These are phyloP conservation scores for Zymoseptoria ardabiliae DNA, from an alignment of 2,329 filamentous ascomycete species.

Conservation along the genomic window DNA sequence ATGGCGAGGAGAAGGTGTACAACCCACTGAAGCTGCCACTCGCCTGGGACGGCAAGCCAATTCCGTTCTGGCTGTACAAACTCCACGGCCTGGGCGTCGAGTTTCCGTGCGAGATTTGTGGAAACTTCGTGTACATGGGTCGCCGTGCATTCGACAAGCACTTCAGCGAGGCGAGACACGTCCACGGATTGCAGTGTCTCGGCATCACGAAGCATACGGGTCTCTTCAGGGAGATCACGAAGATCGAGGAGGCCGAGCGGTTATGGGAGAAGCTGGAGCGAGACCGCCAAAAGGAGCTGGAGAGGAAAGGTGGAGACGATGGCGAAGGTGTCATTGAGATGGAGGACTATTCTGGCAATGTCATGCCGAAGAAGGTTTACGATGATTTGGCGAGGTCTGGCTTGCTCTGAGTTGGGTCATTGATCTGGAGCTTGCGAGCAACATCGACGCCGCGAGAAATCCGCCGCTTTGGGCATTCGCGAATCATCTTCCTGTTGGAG, in stretches of 20 bases:
- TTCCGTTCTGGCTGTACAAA: slow-evolving; percentile 98
- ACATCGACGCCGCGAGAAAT: not conserved
- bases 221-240: slow-evolving; percentile 87
- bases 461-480: not conserved
- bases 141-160: slow-evolving; percentile 95
- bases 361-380: slow-evolving; percentile 99
- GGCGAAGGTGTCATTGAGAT: slow-evolving; percentile 84
- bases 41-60: slow-evolving; percentile 97
- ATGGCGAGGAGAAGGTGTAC: slow-evolving; percentile 75
- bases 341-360: slow-evolving; percentile 95
- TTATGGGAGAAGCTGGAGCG: slow-evolving; percentile 91
- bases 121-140: slow-evolving; percentile 98
- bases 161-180: slow-evolving; percentile 88
- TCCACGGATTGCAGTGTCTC: slow-evolving; percentile 87
- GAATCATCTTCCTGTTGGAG: too few relatives aligned
- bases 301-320: slow-evolving; percentile 46
- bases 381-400: slow-evolving; percentile 91
- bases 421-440: not conserved
- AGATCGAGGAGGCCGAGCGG: slow-evolving; percentile 78
- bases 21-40: slow-evolving; percentile 93
- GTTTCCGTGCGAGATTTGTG: slow-evolving; percentile 92
- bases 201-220: slow-evolving; percentile 79
- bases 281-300: slow-evolving; percentile 70
- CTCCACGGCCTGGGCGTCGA: slow-evolving; percentile 92
- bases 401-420: slow-evolving; percentile 50